Evolutionary conservation across 495 filamentous ascomycete species (phyloP).

Genomic region (Lasiosphaeria hispida): DNA sequence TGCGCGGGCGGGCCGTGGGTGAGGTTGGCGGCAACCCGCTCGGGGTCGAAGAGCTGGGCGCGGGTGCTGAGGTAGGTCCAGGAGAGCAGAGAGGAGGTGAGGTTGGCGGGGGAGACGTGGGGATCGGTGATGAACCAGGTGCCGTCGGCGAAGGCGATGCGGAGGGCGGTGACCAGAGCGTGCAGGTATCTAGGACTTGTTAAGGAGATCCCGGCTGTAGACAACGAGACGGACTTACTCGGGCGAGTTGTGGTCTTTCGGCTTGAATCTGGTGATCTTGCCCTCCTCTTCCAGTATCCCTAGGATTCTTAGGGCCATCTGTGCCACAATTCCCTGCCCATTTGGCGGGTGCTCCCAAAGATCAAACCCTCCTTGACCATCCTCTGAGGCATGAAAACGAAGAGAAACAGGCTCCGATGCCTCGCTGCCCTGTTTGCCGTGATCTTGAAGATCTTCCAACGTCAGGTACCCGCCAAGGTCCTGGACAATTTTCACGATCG

Average conservation of each 20-base stretch:
- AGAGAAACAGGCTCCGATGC: conserved; percentile 64
- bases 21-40: conserved; percentile 7
- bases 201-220: not conserved
- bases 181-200: conserved; percentile 59
- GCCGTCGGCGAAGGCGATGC: conserved; percentile 79
- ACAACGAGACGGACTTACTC: not conserved
- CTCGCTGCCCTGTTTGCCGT: conserved; percentile 51
- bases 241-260: conserved; percentile 22
- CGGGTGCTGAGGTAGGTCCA: conserved; percentile 15
- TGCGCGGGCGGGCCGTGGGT: conserved; percentile 47
- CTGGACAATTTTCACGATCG: conserved; percentile 65
- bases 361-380: conserved; percentile 1
- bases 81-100: conserved; percentile 4
- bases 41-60: conserved; percentile 15
- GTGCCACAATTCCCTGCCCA: conserved; percentile 79
- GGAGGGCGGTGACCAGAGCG: conserved; percentile 72
- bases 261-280: conserved; percentile 48
- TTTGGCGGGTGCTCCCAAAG: conserved; percentile 88
- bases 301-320: conserved; percentile 80
- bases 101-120: not conserved
- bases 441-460: conserved; percentile 67
- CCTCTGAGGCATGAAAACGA: conserved; percentile 3
- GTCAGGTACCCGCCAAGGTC: conserved; percentile 66
- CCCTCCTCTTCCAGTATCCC: conserved; percentile 66
- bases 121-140: conserved; percentile 75